Conservation (phyloP, 1,284 basidiomycete genomes). For the Trichosporon inkin region DNA sequence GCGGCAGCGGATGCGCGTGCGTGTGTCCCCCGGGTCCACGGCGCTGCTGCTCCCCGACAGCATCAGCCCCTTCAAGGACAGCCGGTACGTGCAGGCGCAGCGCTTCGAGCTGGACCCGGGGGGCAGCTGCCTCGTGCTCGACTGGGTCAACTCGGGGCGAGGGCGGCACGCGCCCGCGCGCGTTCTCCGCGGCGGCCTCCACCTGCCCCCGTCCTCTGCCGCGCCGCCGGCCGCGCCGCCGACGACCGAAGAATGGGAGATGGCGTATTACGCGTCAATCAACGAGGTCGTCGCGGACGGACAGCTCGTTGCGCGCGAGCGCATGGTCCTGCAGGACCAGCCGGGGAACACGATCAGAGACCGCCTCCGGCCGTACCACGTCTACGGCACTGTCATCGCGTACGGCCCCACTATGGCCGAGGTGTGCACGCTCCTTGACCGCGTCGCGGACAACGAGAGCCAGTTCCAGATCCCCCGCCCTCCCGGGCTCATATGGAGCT, state of each 20-base stretch:
- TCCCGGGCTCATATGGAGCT: conserved; percentile 41
- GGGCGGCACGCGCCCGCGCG: conserved; percentile 15
- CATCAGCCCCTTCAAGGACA: conserved; percentile 82
- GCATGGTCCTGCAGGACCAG: conserved; percentile 21
- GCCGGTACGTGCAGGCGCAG: conserved; percentile 77
- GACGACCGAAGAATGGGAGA: conserved; percentile 79
- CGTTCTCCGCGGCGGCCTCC: not conserved
- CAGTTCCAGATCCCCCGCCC: conserved; percentile 42
- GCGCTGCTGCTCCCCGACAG: conserved; percentile 84
- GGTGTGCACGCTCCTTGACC: conserved; percentile 30
- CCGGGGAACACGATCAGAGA: not conserved
- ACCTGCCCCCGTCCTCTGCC: not conserved
- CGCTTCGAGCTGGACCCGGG: conserved; percentile 54
- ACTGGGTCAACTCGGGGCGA: conserved; percentile 86
- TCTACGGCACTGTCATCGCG: conserved; percentile 47
- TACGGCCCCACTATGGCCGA: conserved; percentile 38
- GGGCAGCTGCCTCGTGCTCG: conserved; percentile 68
- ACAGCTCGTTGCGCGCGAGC: conserved; percentile 19
- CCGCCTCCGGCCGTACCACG: conserved; percentile 45
- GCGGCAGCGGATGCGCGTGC: conserved; percentile 56
- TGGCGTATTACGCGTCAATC: conserved; percentile 73
- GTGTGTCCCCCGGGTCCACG: conserved; percentile 56
- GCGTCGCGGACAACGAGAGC: conserved; percentile 23
- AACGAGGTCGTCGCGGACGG: conserved; percentile 72
- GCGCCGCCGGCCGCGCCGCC: not conserved